Base-by-base conservation (phyloP, 352 stramenopile genomes). In the Phytophthora sojae region DNA sequence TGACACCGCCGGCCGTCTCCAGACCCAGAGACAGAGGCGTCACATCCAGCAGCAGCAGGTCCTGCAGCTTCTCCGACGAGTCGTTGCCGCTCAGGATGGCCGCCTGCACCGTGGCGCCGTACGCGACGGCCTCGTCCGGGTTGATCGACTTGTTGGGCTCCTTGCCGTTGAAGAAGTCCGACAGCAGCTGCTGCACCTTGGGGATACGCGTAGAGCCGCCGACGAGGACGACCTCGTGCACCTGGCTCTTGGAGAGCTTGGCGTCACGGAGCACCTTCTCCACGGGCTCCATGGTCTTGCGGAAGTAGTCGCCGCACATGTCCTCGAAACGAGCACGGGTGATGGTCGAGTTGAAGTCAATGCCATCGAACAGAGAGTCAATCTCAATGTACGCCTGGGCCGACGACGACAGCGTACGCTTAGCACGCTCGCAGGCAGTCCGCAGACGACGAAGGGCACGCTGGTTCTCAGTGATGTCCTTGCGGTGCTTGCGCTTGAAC, bases 301-400 rank as follows among this genome's bases (percentile, higher is more conserved):
- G 85, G 85, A 99, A 98, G 82, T 96, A 90, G 77, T 97, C 86
- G 49, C 88, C 83, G 76, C 88, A 93, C 53, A 97, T 66, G 67
- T 97, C 90, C 78, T 98, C 95, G 79, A 98, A 98, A 62, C 91
- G 75, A 17, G 92, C 87, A 67, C 93, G 90, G 12, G 92, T 98
- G 67, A 98, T 97, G 44, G 85, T 96, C 29, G 88, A 95, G 83
- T 97, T 97, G 85, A 98, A 98, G 71, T 98, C 92, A 19, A 97
- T 88, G 59, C 93, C 91, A 49, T 98, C 94, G 70, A 90, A 97
- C 23, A 98, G 87, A 12, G 85, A 96, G 73, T 99, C 95, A 69
- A 98, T 98, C 71, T 98, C 94, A 63, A 98, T 97, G 79, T 97
- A 93, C 7, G 95, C 93, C 80, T 98, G 91, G 7, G 93, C 97